Conservation (phyloP, 2,329 filamentous ascomycete genomes). For the Trichoderma citrinoviride region DNA sequence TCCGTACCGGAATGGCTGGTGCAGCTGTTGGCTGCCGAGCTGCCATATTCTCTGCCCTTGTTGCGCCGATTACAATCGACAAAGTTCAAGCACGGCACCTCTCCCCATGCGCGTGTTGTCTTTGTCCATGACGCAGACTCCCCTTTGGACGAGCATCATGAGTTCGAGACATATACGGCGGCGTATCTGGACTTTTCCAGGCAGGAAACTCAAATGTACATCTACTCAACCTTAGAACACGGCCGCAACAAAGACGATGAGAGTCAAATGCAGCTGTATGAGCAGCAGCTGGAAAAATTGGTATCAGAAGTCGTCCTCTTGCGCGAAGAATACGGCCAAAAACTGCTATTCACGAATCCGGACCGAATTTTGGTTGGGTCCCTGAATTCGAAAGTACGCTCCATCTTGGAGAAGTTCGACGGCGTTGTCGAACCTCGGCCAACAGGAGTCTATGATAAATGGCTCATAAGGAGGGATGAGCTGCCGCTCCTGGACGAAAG, state of each 20-base stretch:
- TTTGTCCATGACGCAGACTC: conserved; percentile 31
- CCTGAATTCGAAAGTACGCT: conserved; percentile 33
- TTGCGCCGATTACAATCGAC: conserved; percentile 62
- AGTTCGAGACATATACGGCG: conserved; percentile 45
- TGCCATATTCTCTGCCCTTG: conserved; percentile 60
- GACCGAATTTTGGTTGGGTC: conserved; percentile 39
- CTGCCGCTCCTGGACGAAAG: conserved; percentile 39
- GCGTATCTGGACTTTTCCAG: conserved; percentile 61
- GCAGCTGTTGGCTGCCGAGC: conserved; percentile 46
- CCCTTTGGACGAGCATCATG: not conserved
- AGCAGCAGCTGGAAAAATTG: conserved; percentile 36
- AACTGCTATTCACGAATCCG: conserved; percentile 23
- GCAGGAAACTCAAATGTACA: conserved; percentile 63
- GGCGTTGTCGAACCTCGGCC: conserved; percentile 31
- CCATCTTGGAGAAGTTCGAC: conserved; percentile 26
- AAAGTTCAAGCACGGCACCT: conserved; percentile 42
- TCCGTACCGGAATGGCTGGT: conserved; percentile 40
- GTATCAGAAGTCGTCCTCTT: conserved; percentile 33
- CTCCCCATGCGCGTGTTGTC: conserved; percentile 44
- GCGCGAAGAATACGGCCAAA: conserved; percentile 26
- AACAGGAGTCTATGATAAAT: conserved; percentile 50
- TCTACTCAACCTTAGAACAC: conserved; percentile 55
- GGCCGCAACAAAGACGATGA: not conserved
- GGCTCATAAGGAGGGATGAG: conserved; percentile 51
- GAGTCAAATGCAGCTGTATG: conserved; percentile 27